Base-by-base conservation (phyloP, 306 rosid genomes). In the Cicer cuneatum region DNA sequence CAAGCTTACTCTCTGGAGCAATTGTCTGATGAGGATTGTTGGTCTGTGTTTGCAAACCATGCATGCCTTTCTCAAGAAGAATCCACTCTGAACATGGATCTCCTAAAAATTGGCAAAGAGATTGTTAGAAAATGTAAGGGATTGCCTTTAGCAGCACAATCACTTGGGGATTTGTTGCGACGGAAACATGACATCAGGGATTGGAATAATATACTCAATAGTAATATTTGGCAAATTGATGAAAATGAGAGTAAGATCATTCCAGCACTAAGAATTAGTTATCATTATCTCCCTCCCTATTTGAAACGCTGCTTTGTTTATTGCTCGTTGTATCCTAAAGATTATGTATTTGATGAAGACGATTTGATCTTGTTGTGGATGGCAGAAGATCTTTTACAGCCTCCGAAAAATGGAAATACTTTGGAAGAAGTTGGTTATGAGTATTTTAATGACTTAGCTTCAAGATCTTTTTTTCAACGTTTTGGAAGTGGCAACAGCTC, bases 71-170 rank as follows among this genome's bases (percentile, higher is more conserved):
- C 33, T 11, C 14, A 2, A 0, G 8, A 10, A 0, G 4, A 10
- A 10, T 8, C 19, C 14, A 4, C 0, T 2, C 8, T 0, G n/a
- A 8, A 69, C 16, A 24, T 18, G 21, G 14, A 2, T 6, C 15
- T 78, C 6, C 8, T 47, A 35, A n/a, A 64, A 1, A 38, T 40
- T 5, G 51, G 18, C 1, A 8, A 42, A 15, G 19, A 73, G 19
- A 68, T 82, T 14, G 59, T 62, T 8, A 14, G 7, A 1, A 83
- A 62, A 13, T 78, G 83, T 9, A 46, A 53, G 52, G 86, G 86
- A 1, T 38, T 83, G 40, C 86, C 86, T 1, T 19, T 83, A 43
- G 84, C 80, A 1, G 75, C 74, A 9, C 62, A 70, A 37, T 24
- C 71, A 0, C 51, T 69, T 24, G 78, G 80, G 13, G 69, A 74